phyloP scores from a whole-genome alignment of 2,329 filamentous ascomycete genomes.

The Biscogniauxia mediterranea region DNA sequence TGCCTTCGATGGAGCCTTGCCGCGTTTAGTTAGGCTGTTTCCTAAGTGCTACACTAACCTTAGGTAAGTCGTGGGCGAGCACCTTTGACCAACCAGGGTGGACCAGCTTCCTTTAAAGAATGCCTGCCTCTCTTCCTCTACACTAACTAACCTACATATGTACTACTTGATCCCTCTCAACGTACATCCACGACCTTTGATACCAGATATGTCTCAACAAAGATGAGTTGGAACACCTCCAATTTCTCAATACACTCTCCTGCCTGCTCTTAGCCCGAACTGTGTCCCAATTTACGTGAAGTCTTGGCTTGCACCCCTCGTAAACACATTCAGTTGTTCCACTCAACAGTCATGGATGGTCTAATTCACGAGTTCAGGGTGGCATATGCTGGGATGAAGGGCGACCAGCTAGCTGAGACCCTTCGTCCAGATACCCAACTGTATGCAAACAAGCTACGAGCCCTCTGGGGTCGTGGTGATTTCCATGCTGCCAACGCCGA shows the following conservation, averaged over 20 bases:
- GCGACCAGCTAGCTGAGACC: conserved; percentile 71
- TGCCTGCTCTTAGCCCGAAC: neutral
- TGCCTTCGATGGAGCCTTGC: too few relatives aligned
- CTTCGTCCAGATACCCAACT: conserved; percentile 68
- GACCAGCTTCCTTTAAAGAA: conserved; percentile 13
- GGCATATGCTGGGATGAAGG: conserved; percentile 64
- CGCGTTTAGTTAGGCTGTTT: too few relatives aligned
- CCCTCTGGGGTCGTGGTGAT: conserved; percentile 71
- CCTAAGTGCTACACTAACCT: too few relatives aligned
- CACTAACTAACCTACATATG: neutral
- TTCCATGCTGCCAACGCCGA: conserved; percentile 63
- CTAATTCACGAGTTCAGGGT: conserved; percentile 72
- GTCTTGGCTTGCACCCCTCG: neutral
- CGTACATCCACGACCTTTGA: conserved; percentile 2
- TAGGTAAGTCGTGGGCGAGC: neutral
- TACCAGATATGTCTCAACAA: neutral
- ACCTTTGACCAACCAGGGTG: conserved; percentile 18
- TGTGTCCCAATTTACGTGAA: neutral
- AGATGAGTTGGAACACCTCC: conserved; percentile 2
- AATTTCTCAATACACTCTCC: neutral
- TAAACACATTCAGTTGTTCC: neutral
- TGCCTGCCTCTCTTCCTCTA: conserved; percentile 2
- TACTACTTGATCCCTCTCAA: too few relatives aligned
- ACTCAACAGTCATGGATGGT: conserved; percentile 56
- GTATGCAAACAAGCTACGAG: conserved; percentile 64